A percentile compares a stretch with the other conserved stretches of the same genome.
Conservation (phyloP, 2,329 filamentous ascomycete species). For the Emmonsiellopsis sp. region DNA sequence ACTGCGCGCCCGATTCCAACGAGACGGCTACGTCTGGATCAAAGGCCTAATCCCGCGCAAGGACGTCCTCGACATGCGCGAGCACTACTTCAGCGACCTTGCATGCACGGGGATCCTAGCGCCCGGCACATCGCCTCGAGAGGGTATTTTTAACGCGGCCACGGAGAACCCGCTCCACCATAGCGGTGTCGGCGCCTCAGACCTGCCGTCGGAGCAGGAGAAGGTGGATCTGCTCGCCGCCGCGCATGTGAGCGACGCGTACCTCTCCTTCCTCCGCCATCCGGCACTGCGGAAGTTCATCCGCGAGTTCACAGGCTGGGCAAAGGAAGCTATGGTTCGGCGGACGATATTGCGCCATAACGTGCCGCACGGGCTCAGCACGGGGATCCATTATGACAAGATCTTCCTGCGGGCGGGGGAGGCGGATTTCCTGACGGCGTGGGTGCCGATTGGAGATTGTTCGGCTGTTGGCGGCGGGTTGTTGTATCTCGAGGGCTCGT, state of each 20-base stretch:
- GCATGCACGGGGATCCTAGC: conserved; percentile 29
- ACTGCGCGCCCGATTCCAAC: conserved; percentile 26
- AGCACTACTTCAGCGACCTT: conserved; percentile 33
- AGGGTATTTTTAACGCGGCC: conserved; percentile 32
- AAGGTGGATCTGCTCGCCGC: conserved; percentile 20
- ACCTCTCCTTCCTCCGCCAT: conserved; percentile 27
- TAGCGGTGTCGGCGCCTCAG: conserved; percentile 25
- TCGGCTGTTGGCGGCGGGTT: conserved; percentile 29
- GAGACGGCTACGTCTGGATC: conserved; percentile 36
- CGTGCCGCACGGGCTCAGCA: conserved; percentile 26
- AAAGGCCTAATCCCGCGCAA: conserved; percentile 34
- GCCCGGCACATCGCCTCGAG: conserved; percentile 26
- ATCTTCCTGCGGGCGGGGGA: conserved; percentile 32
- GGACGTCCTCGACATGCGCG: conserved; percentile 32
- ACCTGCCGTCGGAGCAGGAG: conserved; percentile 18
- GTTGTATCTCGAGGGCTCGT: conserved; percentile 33
- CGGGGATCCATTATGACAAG: conserved; percentile 35
- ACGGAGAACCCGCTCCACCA: conserved; percentile 24
- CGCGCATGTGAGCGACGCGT: conserved; percentile 24
- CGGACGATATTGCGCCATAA: conserved; percentile 33
- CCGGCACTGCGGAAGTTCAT: conserved; percentile 27
- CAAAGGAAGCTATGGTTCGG: conserved; percentile 23
- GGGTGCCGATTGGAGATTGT: conserved; percentile 32
- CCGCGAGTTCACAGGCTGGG: conserved; percentile 27
- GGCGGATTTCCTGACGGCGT: conserved; percentile 23